These are phyloP conservation scores for Gloeopeniophorella convolvens DNA, from an alignment of 768 basidiomycete species.

Conservation along the genomic window DNA sequence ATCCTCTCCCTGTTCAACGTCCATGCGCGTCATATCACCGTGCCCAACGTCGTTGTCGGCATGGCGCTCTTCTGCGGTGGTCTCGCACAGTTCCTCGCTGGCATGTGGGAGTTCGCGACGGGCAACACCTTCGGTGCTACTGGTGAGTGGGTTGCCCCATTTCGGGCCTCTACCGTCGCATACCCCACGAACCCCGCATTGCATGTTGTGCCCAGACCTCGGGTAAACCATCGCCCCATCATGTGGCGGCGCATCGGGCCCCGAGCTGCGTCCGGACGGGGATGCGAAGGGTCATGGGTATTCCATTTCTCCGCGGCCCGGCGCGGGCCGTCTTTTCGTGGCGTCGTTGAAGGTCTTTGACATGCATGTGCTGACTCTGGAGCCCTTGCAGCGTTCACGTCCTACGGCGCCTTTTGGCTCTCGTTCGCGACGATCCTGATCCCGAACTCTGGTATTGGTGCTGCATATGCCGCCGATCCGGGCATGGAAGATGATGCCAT, in stretches of 20 bases:
- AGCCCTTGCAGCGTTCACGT: constrained; percentile 59
- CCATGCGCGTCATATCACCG: constrained; percentile 42
- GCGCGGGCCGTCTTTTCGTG: neutral
- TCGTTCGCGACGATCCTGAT: constrained; percentile 71
- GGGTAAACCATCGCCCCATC: neutral
- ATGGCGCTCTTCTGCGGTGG: constrained; percentile 87
- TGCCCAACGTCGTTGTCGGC: constrained; percentile 71
- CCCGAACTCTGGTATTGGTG: constrained; percentile 56
- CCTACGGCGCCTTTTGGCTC: constrained; percentile 87
- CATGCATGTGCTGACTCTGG: no score
- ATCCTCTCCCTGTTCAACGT: constrained; percentile 73
- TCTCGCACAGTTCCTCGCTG: constrained; percentile 78
- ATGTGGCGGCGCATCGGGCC: no score
- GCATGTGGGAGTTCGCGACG: constrained; percentile 63
- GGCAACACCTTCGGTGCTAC: constrained; percentile 69
- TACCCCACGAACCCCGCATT: neutral
- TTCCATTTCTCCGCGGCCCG: neutral
- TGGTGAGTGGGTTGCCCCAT: constrained; percentile 38
- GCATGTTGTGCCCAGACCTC: neutral
- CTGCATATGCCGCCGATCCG: constrained; percentile 38
- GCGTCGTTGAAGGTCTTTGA: constrained; percentile 19
- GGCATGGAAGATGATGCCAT: constrained; percentile 49
- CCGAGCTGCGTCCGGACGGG: neutral
- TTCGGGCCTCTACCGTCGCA: neutral
- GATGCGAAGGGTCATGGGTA: neutral